Percentiles rank a stretch among this genome's conserved stretches.
These are phyloP conservation scores for Aurifilum marmelostoma DNA, from an alignment of 2,329 filamentous ascomycete genomes.

Conservation along the genomic window DNA sequence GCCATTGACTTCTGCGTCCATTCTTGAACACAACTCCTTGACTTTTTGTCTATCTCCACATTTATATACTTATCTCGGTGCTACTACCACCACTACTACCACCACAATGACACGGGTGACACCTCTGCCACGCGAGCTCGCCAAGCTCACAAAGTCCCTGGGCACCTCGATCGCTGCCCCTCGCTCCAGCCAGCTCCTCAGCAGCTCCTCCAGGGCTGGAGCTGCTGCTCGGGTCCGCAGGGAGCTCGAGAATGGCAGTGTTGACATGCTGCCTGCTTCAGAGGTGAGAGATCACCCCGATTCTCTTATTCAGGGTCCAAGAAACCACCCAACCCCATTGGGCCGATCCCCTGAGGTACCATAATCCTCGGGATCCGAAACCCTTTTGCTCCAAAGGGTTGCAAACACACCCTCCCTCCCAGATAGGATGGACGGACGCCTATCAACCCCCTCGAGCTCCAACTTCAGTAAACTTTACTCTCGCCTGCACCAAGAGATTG, in stretches of 20 bases:
- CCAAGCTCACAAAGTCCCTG: conserved; percentile 53
- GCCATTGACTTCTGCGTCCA: conserved; percentile 2
- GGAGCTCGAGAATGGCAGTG: conserved; percentile 47
- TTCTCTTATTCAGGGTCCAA: too few relatives aligned
- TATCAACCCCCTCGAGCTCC: neutral
- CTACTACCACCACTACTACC: neutral
- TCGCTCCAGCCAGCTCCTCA: conserved; percentile 41
- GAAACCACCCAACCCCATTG: neutral
- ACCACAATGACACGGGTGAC: conserved; percentile 54
- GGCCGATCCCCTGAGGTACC: neutral
- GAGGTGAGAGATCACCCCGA: conserved; percentile 19
- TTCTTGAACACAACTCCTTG: neutral
- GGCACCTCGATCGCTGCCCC: conserved; percentile 46
- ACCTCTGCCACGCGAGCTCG: conserved; percentile 43
- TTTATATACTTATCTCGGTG: conserved; percentile 6
- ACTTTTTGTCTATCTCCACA: too few relatives aligned
- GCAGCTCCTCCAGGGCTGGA: conserved; percentile 42
- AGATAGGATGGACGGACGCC: neutral
- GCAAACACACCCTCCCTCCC: neutral
- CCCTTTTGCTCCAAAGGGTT: conserved; percentile 5
- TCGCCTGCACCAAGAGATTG: neutral
- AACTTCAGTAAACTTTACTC: neutral
- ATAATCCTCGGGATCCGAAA: conserved; percentile 17
- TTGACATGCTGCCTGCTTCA: conserved; percentile 19
- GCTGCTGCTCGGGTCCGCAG: conserved; percentile 49